Percentiles rank a stretch among this genome's conserved stretches.
Evolutionary conservation across 2,329 filamentous ascomycete species (phyloP).

Genomic region (Fulvia fulva): DNA sequence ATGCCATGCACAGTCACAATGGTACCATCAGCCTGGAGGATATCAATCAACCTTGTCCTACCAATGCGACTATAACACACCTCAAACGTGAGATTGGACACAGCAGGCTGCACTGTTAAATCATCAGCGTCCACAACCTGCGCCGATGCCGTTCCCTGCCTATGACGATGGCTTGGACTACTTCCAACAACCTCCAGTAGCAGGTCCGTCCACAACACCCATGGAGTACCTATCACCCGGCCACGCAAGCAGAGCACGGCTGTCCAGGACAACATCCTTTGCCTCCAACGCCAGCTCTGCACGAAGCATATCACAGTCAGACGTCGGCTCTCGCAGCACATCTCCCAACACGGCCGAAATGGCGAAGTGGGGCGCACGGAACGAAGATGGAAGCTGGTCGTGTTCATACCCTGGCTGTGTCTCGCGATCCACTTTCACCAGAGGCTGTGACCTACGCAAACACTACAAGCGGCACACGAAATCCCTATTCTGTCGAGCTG

Average conservation of each 20-base stretch:
- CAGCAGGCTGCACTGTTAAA: constrained; percentile 10
- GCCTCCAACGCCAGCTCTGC: constrained; percentile 28
- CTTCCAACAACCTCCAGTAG: background rate
- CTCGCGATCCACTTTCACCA: constrained; percentile 55
- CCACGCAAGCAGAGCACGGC: constrained; percentile 9
- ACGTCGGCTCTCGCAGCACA: constrained; percentile 26
- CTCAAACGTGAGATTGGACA: constrained; percentile 10
- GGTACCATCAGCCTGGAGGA: constrained; percentile 9
- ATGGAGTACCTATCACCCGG: constrained; percentile 21
- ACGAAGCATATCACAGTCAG: constrained; percentile 20
- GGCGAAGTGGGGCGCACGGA: constrained; percentile 39
- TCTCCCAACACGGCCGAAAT: constrained; percentile 33
- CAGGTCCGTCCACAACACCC: constrained; percentile 10
- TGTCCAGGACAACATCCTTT: constrained; percentile 26
- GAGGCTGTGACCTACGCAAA: constrained; percentile 59
- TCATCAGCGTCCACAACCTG: constrained; percentile 3
- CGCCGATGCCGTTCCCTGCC: constrained; percentile 8
- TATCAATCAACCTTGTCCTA: constrained; percentile 1
- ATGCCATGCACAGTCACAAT: background rate
- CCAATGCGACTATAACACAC: background rate
- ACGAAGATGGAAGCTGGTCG: constrained; percentile 51
- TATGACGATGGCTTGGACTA: constrained; percentile 15
- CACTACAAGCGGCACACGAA: constrained; percentile 62
- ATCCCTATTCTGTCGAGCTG: constrained; percentile 57
- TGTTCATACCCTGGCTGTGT: constrained; percentile 58